Base-by-base conservation (phyloP, 2,329 filamentous ascomycete genomes). In the Botrytis squamosa region DNA sequence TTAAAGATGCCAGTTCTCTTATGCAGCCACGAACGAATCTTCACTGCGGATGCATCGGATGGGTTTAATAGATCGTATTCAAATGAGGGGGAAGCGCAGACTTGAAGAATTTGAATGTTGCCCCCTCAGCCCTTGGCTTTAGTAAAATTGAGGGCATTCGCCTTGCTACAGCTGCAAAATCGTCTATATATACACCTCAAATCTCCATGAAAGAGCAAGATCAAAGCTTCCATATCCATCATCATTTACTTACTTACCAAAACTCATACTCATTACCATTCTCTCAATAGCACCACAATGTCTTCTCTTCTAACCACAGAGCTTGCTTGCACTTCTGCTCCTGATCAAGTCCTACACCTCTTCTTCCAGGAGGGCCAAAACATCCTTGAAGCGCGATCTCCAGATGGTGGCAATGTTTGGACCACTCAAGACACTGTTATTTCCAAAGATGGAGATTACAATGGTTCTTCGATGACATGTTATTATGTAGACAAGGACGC, bases 401-500 rank as follows among this genome's bases (percentile, higher is more conserved):
- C 70, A 67, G 59, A 72, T 22, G 60, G 70, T 14, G 70, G 70
- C 16, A 42, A 4, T 33, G 60, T 25, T 44, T 72, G 70, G 70
- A 44, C 46, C 25, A 65, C 60, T 4, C 70, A 72, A 66, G 70
- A 72, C 25, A 66, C 44, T 25, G n/a, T 67, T 29, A 72, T 72
- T 57, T 62, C 70, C n/a, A n/a, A 57, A 44, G 70, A 72, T 55
- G 70, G 44, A 22, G 46, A 66, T 14, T 55, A 33, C 22, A 55
- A 1, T 29, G 70, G 70, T 25, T 72, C 70, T 67, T n/a, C 70
- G 2, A 66, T 72, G 38, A 72, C 59, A 29, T 49, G 44, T 38
- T 72, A 67, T 44, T 72, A 66, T 67, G 70, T 72, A 20, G 60
- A 72, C 22, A 72, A 44, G 36, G 70, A 72, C n/a, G 70, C 70